Evolutionary conservation across 164 flowering plant genomes (phyloP).

Genomic region (Saururus chinensis): DNA sequence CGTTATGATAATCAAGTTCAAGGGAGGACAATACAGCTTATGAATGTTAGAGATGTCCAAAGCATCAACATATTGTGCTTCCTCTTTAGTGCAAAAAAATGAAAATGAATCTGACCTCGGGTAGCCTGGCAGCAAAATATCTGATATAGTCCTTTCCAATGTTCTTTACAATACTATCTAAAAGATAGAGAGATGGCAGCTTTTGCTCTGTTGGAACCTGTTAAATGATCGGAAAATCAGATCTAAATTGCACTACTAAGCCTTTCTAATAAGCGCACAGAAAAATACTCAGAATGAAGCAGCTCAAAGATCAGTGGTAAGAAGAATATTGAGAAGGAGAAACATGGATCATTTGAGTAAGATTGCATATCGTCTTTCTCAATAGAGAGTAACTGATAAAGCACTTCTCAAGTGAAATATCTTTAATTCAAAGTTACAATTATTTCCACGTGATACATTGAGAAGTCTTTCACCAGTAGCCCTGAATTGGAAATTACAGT

Average conservation of each 20-base stretch:
- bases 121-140: slow-evolving; percentile 70
- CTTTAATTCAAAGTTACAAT: neutral
- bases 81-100: neutral
- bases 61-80: too few relatives aligned
- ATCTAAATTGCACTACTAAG: slow-evolving; percentile 1
- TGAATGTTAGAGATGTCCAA: too few relatives aligned
- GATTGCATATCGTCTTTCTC: neutral
- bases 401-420: neutral
- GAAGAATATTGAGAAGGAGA: neutral
- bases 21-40: too few relatives aligned
- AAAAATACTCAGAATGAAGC: neutral
- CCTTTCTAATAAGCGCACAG: neutral
- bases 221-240: slow-evolving; percentile 23
- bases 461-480: neutral
- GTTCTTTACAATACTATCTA: slow-evolving; percentile 98
- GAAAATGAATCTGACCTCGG: slow-evolving; percentile 66
- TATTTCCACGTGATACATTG: too few relatives aligned
- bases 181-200: slow-evolving; percentile 90
- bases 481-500: neutral
- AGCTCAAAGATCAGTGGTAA: too few relatives aligned
- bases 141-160: slow-evolving; percentile 91
- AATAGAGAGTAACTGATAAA: neutral
- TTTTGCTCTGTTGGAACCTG: slow-evolving; percentile 97
- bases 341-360: neutral
- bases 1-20: too few relatives aligned